Evolutionary conservation across 331 rosid species (phyloP).

Genomic region (Quercus tomentella): DNA sequence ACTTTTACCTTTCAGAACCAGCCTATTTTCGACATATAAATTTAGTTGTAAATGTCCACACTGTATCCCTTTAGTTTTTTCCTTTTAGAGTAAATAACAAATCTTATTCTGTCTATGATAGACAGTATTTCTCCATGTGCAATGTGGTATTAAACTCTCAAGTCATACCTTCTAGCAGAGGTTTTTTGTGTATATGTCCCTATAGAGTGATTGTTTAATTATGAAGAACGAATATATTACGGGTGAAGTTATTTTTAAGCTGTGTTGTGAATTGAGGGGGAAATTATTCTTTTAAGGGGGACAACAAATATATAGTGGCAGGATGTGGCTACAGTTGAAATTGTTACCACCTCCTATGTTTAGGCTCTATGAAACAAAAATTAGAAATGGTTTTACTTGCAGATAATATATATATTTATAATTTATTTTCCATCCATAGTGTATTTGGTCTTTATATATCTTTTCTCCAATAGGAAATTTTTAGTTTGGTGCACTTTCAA

Average conservation of each 20-base stretch:
- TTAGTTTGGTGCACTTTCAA: background rate
- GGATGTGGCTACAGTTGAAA: background rate
- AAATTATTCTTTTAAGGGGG: background rate
- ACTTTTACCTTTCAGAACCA: background rate
- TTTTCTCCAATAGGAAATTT: background rate
- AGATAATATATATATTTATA: background rate
- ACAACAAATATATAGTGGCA: too few species aligned
- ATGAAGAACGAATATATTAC: background rate
- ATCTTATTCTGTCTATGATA: background rate
- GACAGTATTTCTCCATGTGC: too few species aligned
- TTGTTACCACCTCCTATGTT: background rate
- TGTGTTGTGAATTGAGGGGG: background rate
- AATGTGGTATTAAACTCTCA: background rate
- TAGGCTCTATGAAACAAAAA: too few species aligned
- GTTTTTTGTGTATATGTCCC: background rate
- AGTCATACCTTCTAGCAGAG: background rate
- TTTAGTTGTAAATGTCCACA: background rate
- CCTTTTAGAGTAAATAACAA: constrained; percentile 1
- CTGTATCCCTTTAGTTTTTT: background rate
- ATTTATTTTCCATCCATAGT: background rate
- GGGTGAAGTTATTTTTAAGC: background rate
- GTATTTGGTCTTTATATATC: background rate
- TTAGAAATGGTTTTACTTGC: background rate
- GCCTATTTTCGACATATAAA: background rate
- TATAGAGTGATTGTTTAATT: background rate